A percentile compares a stretch with the other conserved stretches of the same genome.
Evolutionary conservation across 2,329 filamentous ascomycete species (phyloP).

Genomic region (Ophiocordyceps camponoti-saundersi): DNA sequence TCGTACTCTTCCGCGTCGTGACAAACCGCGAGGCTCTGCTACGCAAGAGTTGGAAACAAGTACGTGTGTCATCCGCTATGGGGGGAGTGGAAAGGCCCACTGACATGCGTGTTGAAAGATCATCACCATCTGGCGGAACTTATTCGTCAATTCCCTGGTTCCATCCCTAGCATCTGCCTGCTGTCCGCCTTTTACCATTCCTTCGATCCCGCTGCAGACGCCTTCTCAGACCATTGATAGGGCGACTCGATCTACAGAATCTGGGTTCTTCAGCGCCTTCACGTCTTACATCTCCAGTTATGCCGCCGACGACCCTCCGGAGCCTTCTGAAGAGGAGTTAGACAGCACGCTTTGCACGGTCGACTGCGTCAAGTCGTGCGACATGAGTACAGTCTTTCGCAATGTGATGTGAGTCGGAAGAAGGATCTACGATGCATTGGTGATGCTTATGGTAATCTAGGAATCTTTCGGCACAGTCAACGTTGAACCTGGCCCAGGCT

Average conservation of each 20-base stretch:
- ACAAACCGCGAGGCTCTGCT: constrained; percentile 69
- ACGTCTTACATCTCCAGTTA: constrained; percentile 98
- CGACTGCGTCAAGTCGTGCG: constrained; percentile 83
- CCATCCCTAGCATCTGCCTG: constrained; percentile 56
- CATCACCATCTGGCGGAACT: constrained; percentile 80
- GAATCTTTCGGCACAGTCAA: constrained; percentile 17
- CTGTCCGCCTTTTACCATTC: constrained; percentile 50
- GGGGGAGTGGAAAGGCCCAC: background rate
- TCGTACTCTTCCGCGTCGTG: constrained; percentile 89
- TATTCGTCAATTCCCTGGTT: constrained; percentile 90
- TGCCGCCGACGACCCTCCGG: constrained; percentile 90
- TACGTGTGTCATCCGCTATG: constrained; percentile 29
- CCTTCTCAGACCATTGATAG: constrained; percentile 89
- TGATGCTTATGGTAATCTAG: constrained; percentile 9
- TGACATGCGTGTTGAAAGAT: constrained; percentile 34
- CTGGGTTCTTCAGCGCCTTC: constrained; percentile 81
- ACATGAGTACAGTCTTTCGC: constrained; percentile 63
- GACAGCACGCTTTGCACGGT: constrained; percentile 91
- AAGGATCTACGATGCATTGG: background rate
- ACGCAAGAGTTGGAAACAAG: constrained; percentile 60
- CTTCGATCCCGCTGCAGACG: constrained; percentile 73
- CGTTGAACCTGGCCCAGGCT: constrained; percentile 37
- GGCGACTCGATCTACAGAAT: constrained; percentile 59
- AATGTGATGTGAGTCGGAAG: constrained; percentile 53
- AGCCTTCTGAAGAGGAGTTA: constrained; percentile 91